Base-by-base conservation (phyloP, 1,284 basidiomycete genomes). In the Lentinula novae-zelandiae region DNA sequence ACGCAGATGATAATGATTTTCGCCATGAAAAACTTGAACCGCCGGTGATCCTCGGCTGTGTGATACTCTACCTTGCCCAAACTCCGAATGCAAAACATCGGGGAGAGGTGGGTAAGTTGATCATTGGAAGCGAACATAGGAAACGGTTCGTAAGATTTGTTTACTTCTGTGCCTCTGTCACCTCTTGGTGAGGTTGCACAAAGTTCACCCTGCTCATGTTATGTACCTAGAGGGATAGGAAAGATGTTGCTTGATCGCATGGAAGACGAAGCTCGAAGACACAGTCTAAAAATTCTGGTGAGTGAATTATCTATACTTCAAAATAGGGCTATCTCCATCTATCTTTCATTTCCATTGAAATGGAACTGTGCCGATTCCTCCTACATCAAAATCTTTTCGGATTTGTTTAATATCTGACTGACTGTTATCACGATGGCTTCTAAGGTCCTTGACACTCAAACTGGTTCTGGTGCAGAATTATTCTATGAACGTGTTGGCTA, bases 21-120 rank as follows among this genome's bases (percentile, higher is more conserved):
- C 27, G 3, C 27, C 27, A 4, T 27, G 27, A 27, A 4, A 3
- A 27, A 27, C 27, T 3, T 27, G 2, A 33, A 27, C 36, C n/a
- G 1, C 50, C 49, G 5, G 31, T 44, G 3, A 13, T 60, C 9
- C 10, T 53, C 13, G 58, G 51, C 9, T 60, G 58, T 44, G 58
- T 60, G 9, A 48, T 60, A 15, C 51, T 60, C 2, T 53, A 60
- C 31, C 58, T 60, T 15, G 5, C 58, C 15, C 50, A 60, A 42
- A 17, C 17, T 2, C 50, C 58, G 22, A 60, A 60, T 38, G 58
- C 51, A 22, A 17, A 22, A 10, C 58, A 60, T 60, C 39, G 58
- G 22, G 58, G 58, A 7, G 58, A 60, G 33, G 33, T 60, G 17
- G 58, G 58, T 2, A 60, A 60, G 39, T 34, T 60, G 12, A 50